Evolutionary conservation across 169 alveolate genomes (phyloP), one percentile per base, ranked within the genome.

Genomic region (Plasmodium blacklocki): DNA sequence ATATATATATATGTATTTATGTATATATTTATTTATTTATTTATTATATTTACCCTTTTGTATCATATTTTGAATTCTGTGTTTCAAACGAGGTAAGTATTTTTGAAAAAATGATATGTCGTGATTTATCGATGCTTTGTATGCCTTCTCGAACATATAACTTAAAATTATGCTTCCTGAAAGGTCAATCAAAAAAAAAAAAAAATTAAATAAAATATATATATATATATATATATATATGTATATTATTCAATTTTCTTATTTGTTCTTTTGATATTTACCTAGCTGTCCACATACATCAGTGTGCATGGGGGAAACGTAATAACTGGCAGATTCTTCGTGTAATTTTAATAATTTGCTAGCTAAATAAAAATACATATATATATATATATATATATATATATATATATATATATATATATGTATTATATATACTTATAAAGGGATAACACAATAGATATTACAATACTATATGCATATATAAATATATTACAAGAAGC

Each of bases 201-300:
- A 47, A 49, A 32, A 26, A 1, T n/a, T n/a, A n/a, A n/a, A n/a
- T n/a, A n/a, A n/a, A n/a, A 15, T 23, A 8, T 4, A 26, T 29
- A 2, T 7, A 0, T 19, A 26, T 5, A 26, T 26, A 26, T 23
- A 3, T 59, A 23, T 21, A 7, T 12, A 47, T 49, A 49, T 26
- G 49, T 21, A 39, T 52, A 11, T 45, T 15, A 32, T 23, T 8
- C n/a, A 3, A 14, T 6, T 18, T 47, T 60, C n/a, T 29, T 59
- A 15, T 32, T 62, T 43, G 1, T 43, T 21, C 15, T 18, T 73
- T 54, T 18, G 59, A 39, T 29, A 59, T 47, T 12, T 32, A 76
- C 88, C 88, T 67, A 76, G 19, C 29, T 76, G 88, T 4, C 70
- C 59, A 15, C 88, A 76, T 15, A 76, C 88, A 64, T 76, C 88